phyloP scores from a whole-genome alignment of 257 asterid genomes.

The Ophiorrhiza pumila region DNA sequence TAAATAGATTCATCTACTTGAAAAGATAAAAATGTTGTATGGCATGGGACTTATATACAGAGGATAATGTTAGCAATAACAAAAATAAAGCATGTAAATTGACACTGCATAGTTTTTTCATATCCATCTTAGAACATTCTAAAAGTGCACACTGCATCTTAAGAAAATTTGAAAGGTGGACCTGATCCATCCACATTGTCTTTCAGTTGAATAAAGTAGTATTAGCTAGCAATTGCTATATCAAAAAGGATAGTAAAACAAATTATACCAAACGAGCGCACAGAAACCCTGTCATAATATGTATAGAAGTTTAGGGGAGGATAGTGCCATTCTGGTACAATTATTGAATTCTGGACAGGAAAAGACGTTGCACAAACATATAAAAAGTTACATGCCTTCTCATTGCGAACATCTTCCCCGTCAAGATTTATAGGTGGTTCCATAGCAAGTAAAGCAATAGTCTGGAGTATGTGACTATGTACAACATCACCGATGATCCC shows the following conservation, averaged over 20 bases:
- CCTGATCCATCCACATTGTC: neutral
- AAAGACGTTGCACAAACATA: neutral
- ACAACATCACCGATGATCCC: constrained; percentile 53
- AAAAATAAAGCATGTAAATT: neutral
- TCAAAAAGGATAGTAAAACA: neutral
- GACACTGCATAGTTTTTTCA: neutral
- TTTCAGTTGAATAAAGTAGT: neutral
- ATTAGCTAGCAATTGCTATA: neutral
- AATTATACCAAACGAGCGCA: neutral
- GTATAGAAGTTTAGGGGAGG: neutral
- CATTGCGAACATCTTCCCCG: constrained; percentile 50
- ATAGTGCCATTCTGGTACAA: neutral
- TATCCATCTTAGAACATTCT: neutral
- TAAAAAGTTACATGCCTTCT: constrained; percentile 31
- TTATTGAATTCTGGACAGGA: neutral
- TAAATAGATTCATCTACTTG: neutral
- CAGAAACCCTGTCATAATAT: neutral
- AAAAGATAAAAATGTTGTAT: neutral
- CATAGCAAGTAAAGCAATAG: constrained; percentile 58
- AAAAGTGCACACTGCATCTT: neutral
- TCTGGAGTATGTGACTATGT: constrained; percentile 54
- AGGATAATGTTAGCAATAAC: neutral
- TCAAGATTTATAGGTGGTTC: constrained; percentile 49
- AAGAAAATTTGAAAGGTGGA: neutral
- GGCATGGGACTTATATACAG: neutral